Percentiles rank a stretch among this genome's conserved stretches.
Conservation (phyloP, 2,329 filamentous ascomycete species). For the Davidsoniella australis region DNA sequence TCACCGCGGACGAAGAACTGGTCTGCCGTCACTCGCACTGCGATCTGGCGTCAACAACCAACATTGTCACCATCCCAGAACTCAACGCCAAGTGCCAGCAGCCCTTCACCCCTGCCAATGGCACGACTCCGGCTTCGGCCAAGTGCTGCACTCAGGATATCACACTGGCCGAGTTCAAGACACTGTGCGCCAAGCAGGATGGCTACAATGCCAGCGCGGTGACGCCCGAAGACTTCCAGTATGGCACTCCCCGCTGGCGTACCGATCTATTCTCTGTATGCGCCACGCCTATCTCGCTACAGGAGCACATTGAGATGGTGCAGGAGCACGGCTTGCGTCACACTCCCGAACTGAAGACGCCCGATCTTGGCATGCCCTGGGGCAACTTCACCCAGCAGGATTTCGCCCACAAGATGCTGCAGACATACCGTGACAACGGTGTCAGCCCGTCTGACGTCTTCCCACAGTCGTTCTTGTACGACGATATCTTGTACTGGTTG, state of each 20-base stretch:
- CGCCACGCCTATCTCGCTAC: slow-evolving; percentile 41
- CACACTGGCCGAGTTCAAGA: slow-evolving; percentile 48
- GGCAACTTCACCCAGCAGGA: slow-evolving; percentile 45
- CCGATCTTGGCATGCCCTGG: slow-evolving; percentile 55
- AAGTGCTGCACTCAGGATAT: slow-evolving; percentile 58
- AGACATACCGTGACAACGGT: slow-evolving; percentile 36
- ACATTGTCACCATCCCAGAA: slow-evolving; percentile 44
- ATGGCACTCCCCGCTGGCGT: slow-evolving; percentile 42
- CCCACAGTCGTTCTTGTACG: slow-evolving; percentile 48
- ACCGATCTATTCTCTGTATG: slow-evolving; percentile 51
- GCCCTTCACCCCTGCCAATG: slow-evolving; percentile 40
- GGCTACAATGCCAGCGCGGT: slow-evolving; percentile 40
- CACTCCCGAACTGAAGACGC: slow-evolving; percentile 51
- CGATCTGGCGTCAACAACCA: slow-evolving; percentile 51
- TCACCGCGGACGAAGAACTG: slow-evolving; percentile 47
- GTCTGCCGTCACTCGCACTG: slow-evolving; percentile 53
- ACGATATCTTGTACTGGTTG: slow-evolving; percentile 51
- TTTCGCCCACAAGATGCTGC: slow-evolving; percentile 48
- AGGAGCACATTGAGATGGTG: slow-evolving; percentile 44
- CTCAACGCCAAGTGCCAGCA: slow-evolving; percentile 46
- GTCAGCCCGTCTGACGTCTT: slow-evolving; percentile 39
- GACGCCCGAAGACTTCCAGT: slow-evolving; percentile 38
- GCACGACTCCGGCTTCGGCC: slow-evolving; percentile 36
- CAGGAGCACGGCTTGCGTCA: slow-evolving; percentile 43
- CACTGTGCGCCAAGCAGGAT: slow-evolving; percentile 56